Conservation (phyloP, 1,284 basidiomycete species). For the Coniferiporia sulphurascens region DNA sequence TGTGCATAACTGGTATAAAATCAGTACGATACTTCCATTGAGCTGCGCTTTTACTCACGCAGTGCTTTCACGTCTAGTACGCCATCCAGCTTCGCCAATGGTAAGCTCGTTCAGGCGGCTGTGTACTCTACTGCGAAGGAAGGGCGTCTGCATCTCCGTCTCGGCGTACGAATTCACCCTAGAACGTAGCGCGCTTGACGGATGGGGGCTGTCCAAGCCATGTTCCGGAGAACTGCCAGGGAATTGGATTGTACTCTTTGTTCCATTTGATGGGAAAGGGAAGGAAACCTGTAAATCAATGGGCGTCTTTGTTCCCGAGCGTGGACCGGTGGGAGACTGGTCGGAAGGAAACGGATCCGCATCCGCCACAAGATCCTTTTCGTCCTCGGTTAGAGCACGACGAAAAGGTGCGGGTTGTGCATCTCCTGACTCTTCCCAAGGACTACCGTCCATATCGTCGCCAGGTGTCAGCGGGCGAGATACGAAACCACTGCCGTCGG, state of each 20-base stretch:
- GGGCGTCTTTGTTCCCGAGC: constrained; percentile 41
- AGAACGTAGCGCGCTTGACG: constrained; percentile 44
- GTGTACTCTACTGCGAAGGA: constrained; percentile 76
- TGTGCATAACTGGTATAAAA: constrained; percentile 57
- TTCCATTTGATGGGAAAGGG: constrained; percentile 44
- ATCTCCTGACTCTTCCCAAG: constrained; percentile 48
- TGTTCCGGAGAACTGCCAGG: constrained; percentile 73
- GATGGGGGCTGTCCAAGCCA: constrained; percentile 50
- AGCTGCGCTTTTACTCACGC: constrained; percentile 47
- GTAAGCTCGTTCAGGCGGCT: constrained; percentile 61
- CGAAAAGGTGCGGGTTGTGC: constrained; percentile 75
- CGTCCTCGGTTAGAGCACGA: constrained; percentile 73
- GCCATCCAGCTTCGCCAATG: constrained; percentile 67
- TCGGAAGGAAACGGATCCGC: constrained; percentile 39
- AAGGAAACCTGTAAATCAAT: constrained; percentile 50
- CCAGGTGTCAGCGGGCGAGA: constrained; percentile 51
- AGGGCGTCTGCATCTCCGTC: constrained; percentile 63
- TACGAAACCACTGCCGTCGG: constrained; percentile 47
- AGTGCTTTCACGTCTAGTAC: constrained; percentile 75
- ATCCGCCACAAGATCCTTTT: constrained; percentile 49
- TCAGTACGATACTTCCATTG: not conserved
- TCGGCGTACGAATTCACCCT: constrained; percentile 67
- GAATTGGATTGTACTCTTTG: constrained; percentile 72
- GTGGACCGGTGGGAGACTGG: constrained; percentile 38
- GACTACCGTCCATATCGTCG: constrained; percentile 36